Evolutionary conservation across 2,329 filamentous ascomycete genomes (phyloP).

Genomic region (Penicillium sp.): DNA sequence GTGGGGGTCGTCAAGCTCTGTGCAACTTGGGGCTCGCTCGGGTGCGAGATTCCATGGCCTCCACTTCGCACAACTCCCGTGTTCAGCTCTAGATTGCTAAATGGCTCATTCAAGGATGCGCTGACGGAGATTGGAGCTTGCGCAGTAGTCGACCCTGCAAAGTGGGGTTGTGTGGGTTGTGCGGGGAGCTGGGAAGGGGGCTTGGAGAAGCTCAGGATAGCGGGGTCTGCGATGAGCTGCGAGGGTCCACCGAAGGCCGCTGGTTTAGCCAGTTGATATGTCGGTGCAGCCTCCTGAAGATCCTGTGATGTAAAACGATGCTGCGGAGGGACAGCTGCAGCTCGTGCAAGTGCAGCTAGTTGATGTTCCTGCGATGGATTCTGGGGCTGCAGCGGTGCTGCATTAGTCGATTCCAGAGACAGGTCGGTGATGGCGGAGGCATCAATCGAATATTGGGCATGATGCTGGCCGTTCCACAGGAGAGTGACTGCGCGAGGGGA

Average conservation of each 20-base stretch:
- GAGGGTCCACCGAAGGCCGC: constrained; percentile 34
- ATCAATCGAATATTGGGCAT: constrained; percentile 60
- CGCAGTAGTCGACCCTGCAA: constrained; percentile 30
- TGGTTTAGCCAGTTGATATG: constrained; percentile 13
- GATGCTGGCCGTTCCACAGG: constrained; percentile 56
- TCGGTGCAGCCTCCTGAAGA: no score
- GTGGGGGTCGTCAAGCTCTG: constrained; percentile 26
- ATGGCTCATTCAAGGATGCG: constrained; percentile 51
- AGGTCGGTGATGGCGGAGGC: constrained; percentile 63
- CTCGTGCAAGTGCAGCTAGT: constrained; percentile 15
- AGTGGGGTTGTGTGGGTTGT: constrained; percentile 24
- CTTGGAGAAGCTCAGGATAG: constrained; percentile 71
- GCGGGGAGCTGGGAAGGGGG: constrained; percentile 25
- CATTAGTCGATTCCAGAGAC: constrained; percentile 30
- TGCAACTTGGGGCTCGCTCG: constrained; percentile 24
- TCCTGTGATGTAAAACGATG: background rate
- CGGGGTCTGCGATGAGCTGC: constrained; percentile 72
- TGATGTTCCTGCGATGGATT: constrained; percentile 24
- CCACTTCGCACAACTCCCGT: constrained; percentile 28
- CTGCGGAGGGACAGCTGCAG: constrained; percentile 41
- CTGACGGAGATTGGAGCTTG: constrained; percentile 29
- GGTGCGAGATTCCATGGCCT: constrained; percentile 15
- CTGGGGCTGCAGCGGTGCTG: constrained; percentile 22
- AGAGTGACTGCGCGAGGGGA: constrained; percentile 50
- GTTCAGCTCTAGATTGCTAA: constrained; percentile 47